A percentile compares a stretch with the other conserved stretches of the same genome.
phyloP scores from a whole-genome alignment of 2,329 filamentous ascomycete genomes.

The Aspergillus viridinutans region DNA sequence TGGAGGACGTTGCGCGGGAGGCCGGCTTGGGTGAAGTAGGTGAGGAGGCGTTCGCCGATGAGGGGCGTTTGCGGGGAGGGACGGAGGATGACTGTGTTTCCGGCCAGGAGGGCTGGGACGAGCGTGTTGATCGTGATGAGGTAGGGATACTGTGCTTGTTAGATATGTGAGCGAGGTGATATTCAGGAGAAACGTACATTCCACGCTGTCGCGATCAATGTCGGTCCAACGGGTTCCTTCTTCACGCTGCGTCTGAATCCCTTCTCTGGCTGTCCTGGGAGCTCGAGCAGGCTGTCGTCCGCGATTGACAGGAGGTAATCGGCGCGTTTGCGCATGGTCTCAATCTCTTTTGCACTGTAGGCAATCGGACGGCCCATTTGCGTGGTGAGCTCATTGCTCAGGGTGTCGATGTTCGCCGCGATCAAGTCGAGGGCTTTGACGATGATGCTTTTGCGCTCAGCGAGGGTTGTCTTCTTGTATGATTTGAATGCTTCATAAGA shows the following conservation, averaged over 20 bases:
- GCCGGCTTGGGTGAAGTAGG: conserved; percentile 72
- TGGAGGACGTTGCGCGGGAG: conserved; percentile 77
- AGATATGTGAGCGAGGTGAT: not conserved
- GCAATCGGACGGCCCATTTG: conserved; percentile 91
- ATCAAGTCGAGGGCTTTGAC: conserved; percentile 71
- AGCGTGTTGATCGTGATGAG: conserved; percentile 85
- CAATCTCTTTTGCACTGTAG: conserved; percentile 75
- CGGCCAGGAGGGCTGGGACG: conserved; percentile 79
- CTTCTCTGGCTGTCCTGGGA: conserved; percentile 73
- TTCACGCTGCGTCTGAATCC: conserved; percentile 85
- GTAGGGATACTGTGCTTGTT: conserved; percentile 71
- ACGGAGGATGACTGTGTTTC: conserved; percentile 85
- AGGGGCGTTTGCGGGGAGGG: conserved; percentile 90
- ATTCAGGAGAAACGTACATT: conserved; percentile 60
- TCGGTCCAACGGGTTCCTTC: conserved; percentile 79
- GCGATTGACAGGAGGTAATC: conserved; percentile 82
- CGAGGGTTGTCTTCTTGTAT: conserved; percentile 67
- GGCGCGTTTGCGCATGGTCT: conserved; percentile 74
- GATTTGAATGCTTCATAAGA: conserved; percentile 31
- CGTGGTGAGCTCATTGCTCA: conserved; percentile 75
- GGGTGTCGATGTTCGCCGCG: conserved; percentile 64
- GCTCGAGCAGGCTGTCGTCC: conserved; percentile 70
- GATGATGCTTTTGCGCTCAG: conserved; percentile 73
- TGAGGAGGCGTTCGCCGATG: conserved; percentile 72
- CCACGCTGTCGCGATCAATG: conserved; percentile 86